Conservation (phyloP, 208 protist species). For the Leishmania amazonensis region DNA sequence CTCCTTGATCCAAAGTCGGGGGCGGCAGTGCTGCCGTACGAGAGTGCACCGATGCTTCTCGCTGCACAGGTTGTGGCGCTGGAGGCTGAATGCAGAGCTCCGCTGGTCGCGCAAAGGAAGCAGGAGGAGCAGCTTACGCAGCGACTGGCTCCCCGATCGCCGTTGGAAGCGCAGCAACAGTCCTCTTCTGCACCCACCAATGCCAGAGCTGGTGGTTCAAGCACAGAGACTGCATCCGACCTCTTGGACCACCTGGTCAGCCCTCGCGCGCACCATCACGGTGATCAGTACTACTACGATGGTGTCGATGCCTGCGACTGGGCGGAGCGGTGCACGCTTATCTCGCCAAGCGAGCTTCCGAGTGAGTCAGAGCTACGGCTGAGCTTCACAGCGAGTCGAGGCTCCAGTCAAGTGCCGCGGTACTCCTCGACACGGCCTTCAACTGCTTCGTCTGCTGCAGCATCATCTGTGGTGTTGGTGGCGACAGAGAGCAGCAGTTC, state of each 20-base stretch:
- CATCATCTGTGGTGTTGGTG: not conserved
- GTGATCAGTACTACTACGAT: constrained; percentile 23
- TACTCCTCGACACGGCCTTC: constrained; percentile 3
- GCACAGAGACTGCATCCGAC: not conserved
- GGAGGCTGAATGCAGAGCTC: constrained; percentile 15
- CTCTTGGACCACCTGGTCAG: constrained; percentile 11
- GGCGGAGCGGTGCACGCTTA: constrained; percentile 25
- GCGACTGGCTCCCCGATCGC: constrained; percentile 5
- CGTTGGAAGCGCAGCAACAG: not conserved
- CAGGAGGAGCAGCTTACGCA: constrained; percentile 17
- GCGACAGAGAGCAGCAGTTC: constrained; percentile 18
- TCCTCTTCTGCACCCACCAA: not conserved
- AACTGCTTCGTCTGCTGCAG: not conserved
- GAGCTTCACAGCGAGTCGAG: constrained; percentile 10
- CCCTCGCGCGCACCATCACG: not conserved
- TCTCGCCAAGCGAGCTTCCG: constrained; percentile 29
- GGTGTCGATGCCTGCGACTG: constrained; percentile 7
- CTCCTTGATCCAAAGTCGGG: constrained; percentile 52
- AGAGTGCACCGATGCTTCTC: constrained; percentile 29
- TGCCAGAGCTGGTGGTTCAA: not conserved
- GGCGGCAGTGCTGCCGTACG: constrained; percentile 61
- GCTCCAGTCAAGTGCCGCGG: not conserved
- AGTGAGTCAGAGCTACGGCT: constrained; percentile 24
- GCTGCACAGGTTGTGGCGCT: constrained; percentile 13
- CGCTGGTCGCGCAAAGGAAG: not conserved